A percentile compares a stretch with the other conserved stretches of the same genome.
These are phyloP conservation scores for Cyberlindnera lachancei DNA, from an alignment of 805 yeast species.

Conservation along the genomic window DNA sequence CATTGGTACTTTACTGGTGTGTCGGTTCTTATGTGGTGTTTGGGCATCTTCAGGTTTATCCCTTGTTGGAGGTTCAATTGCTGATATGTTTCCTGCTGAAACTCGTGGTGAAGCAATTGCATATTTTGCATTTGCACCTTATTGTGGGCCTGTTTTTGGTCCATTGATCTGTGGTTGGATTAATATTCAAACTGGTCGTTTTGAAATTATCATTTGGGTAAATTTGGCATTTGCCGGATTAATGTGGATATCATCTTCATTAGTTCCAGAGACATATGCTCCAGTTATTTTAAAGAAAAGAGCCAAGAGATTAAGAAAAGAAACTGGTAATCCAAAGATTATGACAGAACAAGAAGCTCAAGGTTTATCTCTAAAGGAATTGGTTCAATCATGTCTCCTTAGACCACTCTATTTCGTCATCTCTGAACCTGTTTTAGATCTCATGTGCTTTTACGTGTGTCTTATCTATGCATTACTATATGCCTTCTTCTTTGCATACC, in stretches of 20 bases:
- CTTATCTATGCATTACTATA: conserved; percentile 84
- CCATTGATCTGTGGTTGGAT: conserved; percentile 86
- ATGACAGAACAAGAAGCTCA: conserved; percentile 92
- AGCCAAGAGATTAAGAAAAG: conserved; percentile 62
- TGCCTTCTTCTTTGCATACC: conserved; percentile 93
- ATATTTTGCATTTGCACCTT: conserved; percentile 85
- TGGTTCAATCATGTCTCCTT: conserved; percentile 62
- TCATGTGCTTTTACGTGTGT: conserved; percentile 81
- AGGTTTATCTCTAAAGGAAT: conserved; percentile 60
- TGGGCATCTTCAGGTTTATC: conserved; percentile 78
- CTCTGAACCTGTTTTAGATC: conserved; percentile 79
- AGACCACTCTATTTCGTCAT: conserved; percentile 74
- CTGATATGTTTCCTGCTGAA: conserved; percentile 77
- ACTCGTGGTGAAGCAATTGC: conserved; percentile 88
- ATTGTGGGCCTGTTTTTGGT: conserved; percentile 88
- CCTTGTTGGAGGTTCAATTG: conserved; percentile 85
- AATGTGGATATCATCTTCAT: conserved; percentile 58
- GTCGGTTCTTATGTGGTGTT: conserved; percentile 84
- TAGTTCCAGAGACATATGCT: conserved; percentile 87
- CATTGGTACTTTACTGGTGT: conserved; percentile 71
- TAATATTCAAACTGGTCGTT: conserved; percentile 57
- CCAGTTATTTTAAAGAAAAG: conserved; percentile 67
- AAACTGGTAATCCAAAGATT: conserved; percentile 74
- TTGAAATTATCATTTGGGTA: conserved; percentile 78
- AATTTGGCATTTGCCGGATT: conserved; percentile 88